Base-by-base conservation (phyloP, 2,329 filamentous ascomycete species). In the Cladorrhinum sp. region DNA sequence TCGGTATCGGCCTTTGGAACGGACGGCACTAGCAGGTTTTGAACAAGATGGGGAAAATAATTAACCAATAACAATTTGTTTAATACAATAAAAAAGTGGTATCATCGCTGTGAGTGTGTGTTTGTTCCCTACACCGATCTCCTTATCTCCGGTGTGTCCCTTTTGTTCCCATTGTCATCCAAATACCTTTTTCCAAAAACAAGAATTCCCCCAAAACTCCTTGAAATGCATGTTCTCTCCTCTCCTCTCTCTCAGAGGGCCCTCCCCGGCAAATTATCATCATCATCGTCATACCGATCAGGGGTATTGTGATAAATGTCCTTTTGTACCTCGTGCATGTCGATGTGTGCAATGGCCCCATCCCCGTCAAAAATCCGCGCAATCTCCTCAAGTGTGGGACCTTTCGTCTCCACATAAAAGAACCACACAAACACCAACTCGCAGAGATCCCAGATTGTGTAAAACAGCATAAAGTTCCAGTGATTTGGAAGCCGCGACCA, bases 361-460 rank as follows among this genome's bases (percentile, higher is more conserved):
- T 85, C 81, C 41, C 86, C 88, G 66, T 90, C 87, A 67, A 91
- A 90, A 71, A 90, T 88, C 68, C 83, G 82, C 51, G 87, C 84
- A 63, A 89, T 81, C 70, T 89, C 86, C 71, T 90, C 88, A 0
- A 91, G 83, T 1, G 87, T 90, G 0, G 86, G 85, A 2, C 87
- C 87, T 68, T 84, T 85, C 18, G 88, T 91, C 76, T 91, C 88
- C 59, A 88, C 81, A 71, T 86, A 88, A 72, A 88, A 81, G 76
- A 85, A 85, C 73, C 81, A 87, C 36, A 88, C 84, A 66, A 88
- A 86, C 51, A 83, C 63, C 50, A 87, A 75, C 72, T 88, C 83
- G 68, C 80, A 72, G 51, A 81, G 76, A 69, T 87, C 82, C 85
- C 85, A 88, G 58, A 85, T 71, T 22, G 83, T 84, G 73, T 88